A percentile compares a stretch with the other conserved stretches of the same genome.
Evolutionary conservation across 2,329 filamentous ascomycete species (phyloP).

Genomic region (Verruconis gallopava): DNA sequence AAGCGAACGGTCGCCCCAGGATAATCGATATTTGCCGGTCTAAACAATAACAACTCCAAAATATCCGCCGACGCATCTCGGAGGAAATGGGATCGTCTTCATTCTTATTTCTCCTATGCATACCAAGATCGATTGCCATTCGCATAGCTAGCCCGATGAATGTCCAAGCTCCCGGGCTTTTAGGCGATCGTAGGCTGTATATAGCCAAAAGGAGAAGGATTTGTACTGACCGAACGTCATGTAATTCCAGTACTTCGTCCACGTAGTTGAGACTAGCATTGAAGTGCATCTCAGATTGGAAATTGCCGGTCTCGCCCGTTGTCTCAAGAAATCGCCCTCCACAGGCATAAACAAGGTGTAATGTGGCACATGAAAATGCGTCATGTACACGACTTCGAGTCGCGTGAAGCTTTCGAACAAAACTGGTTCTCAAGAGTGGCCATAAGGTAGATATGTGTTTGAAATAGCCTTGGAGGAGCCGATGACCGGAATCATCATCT

Average conservation of each 20-base stretch:
- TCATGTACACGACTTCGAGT: conserved; percentile 13
- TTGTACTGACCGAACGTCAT: conserved; percentile 22
- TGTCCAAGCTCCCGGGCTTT: conserved; percentile 25
- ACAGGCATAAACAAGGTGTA: conserved; percentile 22
- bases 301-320: conserved; percentile 18
- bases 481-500: conserved; percentile 15
- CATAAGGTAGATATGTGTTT: conserved; percentile 17
- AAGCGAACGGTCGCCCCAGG: conserved; percentile 23
- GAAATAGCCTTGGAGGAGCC: conserved; percentile 16
- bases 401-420: conserved; percentile 15
- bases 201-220: conserved; percentile 22
- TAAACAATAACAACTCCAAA: conserved; percentile 25
- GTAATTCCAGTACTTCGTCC: conserved; percentile 22
- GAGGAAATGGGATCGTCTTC: conserved; percentile 13
- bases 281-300: conserved; percentile 20
- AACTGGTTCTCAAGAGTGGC: conserved; percentile 16
- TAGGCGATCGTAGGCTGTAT: conserved; percentile 22
- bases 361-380: conserved; percentile 10
- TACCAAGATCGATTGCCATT: conserved; percentile 21
- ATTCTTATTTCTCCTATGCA: conserved; percentile 17
- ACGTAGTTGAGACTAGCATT: conserved; percentile 20
- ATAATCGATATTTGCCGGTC: conserved; percentile 23
- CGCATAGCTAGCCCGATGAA: conserved; percentile 22
- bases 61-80: conserved; percentile 20
- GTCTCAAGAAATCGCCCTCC: conserved; percentile 20